Evolutionary conservation across 305 asterid genomes (phyloP), one percentile per base, ranked within the genome.

Genomic region (Salvia sclarea): DNA sequence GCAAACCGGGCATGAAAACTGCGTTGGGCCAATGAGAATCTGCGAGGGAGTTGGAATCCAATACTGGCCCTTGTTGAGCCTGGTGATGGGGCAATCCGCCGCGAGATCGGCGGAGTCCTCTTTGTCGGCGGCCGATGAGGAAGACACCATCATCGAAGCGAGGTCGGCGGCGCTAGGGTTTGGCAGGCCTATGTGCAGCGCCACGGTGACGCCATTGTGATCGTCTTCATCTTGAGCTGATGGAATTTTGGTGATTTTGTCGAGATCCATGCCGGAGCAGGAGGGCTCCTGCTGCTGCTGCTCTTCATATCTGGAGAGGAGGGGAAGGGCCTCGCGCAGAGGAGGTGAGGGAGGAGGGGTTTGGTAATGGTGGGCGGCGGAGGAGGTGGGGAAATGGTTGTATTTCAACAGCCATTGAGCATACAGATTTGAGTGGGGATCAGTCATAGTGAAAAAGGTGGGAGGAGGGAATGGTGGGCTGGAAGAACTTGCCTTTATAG

Each of bases 11-110:
- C 98, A 92, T 5, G 98, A 83, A 65, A 89, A 92, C 80, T 88
- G 98, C 0, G 96, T 92, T 57, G 98, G 98, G 21, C 98, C 98
- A 61, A 92, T 86, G 22, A 92, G 97, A 84, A 92, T 92, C 89
- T 92, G 98, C 18, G 98, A 90, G 55, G 98, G 96, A 9, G 97
- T 88, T 1, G 98, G 98, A 64, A 92, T 92, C 98, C 98, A 92
- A 67, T 92, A 90, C 85, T 88, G 98, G n/a, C 92, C 96, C 72
- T 87, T 89, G 84, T 86, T 91, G 31, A 89, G 80, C 40, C 85
- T 79, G 49, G 61, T 73, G 37, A 79, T 43, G 24, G 83, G 72
- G 80, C 48, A 81, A 20, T 80, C 80, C 21, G 73, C 54, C 33
- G 73, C 44, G 13, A 66, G 69, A 64, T 76, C 79, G 7, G 38